A percentile compares a stretch with the other conserved stretches of the same genome.
These are phyloP conservation scores for Cucurbitaria berberidis DNA, from an alignment of 2,329 filamentous ascomycete species.

Conservation along the genomic window DNA sequence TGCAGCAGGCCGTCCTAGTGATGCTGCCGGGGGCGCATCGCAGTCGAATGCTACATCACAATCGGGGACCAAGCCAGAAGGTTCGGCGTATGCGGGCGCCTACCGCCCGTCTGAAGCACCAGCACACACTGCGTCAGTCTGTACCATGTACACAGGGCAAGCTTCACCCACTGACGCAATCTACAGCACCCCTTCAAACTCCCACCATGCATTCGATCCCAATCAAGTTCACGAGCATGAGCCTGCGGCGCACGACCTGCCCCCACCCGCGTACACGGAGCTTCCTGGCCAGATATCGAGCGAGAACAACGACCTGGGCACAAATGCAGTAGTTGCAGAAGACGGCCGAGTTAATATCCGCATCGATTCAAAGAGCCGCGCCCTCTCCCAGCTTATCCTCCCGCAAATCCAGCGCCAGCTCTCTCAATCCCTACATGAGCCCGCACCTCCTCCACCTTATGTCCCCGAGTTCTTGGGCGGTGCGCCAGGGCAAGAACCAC, in stretches of 20 bases:
- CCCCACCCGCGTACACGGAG: slow-evolving; percentile 52
- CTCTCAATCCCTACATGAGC: slow-evolving; percentile 55
- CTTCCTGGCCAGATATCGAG: slow-evolving; percentile 48
- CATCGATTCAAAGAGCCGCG: slow-evolving; percentile 48
- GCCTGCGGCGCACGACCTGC: slow-evolving; percentile 15
- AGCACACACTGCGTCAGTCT: slow-evolving; percentile 18
- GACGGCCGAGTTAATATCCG: slow-evolving; percentile 52
- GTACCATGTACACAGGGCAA: not conserved
- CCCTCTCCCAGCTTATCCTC: slow-evolving; percentile 46
- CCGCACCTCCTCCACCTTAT: slow-evolving; percentile 68
- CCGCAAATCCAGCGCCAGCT: slow-evolving; percentile 49
- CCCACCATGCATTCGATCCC: slow-evolving; percentile 21
- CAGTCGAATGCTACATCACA: slow-evolving; percentile 7
- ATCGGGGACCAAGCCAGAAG: slow-evolving; percentile 29
- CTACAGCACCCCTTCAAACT: slow-evolving; percentile 16
- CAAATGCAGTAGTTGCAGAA: slow-evolving; percentile 53
- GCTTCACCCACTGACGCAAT: slow-evolving; percentile 12
- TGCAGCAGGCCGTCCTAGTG: slow-evolving; percentile 17
- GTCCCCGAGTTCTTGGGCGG: slow-evolving; percentile 76
- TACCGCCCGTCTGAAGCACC: slow-evolving; percentile 32
- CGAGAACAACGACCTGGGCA: slow-evolving; percentile 49
- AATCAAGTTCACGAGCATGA: slow-evolving; percentile 22
- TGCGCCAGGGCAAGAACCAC: slow-evolving; percentile 62
- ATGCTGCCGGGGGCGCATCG: slow-evolving; percentile 9
- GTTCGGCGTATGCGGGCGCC: slow-evolving; percentile 34